Evolutionary conservation across 768 basidiomycete species (phyloP).

Genomic region (Rhodotorula babjevae): DNA sequence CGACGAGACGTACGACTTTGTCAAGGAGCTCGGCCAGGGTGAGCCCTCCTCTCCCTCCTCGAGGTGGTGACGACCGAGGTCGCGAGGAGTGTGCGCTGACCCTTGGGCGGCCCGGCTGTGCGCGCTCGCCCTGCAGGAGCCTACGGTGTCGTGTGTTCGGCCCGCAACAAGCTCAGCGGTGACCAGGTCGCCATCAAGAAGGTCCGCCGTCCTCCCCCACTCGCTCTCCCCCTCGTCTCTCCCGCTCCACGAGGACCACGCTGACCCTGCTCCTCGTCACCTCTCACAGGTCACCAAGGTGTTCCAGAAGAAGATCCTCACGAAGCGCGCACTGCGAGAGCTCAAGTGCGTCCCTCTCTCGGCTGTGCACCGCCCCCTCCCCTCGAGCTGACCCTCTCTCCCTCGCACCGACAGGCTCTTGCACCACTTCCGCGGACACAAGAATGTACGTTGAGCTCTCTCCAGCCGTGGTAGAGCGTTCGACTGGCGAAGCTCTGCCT

Average conservation of each 20-base stretch:
- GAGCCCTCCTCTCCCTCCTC: constrained; percentile 13
- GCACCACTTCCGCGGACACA: constrained; percentile 97
- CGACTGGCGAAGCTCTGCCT: too few species aligned
- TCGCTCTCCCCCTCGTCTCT: too few species aligned
- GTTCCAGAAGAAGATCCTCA: constrained; percentile 71
- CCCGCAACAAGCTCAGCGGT: constrained; percentile 68
- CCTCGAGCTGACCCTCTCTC: not conserved
- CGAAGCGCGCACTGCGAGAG: constrained; percentile 92
- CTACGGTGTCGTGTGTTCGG: constrained; percentile 38
- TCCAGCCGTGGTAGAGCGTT: not conserved
- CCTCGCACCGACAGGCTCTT: constrained; percentile 58
- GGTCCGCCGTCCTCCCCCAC: constrained; percentile 56
- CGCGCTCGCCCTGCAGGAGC: constrained; percentile 10
- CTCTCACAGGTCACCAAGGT: constrained; percentile 45
- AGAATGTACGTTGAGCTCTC: constrained; percentile 64
- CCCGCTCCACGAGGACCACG: not conserved
- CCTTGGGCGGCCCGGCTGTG: not conserved
- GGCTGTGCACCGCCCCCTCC: constrained; percentile 27
- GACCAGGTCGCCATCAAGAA: constrained; percentile 94
- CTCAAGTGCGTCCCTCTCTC: constrained; percentile 52
- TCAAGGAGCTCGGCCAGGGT: constrained; percentile 73
- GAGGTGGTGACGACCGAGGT: not conserved
- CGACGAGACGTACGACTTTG: constrained; percentile 82
- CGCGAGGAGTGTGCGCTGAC: not conserved
- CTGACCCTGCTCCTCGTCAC: not conserved